Percentiles rank a stretch among this genome's conserved stretches.
Conservation (phyloP, 129 eudicot genomes). For the Mikania micrantha region DNA sequence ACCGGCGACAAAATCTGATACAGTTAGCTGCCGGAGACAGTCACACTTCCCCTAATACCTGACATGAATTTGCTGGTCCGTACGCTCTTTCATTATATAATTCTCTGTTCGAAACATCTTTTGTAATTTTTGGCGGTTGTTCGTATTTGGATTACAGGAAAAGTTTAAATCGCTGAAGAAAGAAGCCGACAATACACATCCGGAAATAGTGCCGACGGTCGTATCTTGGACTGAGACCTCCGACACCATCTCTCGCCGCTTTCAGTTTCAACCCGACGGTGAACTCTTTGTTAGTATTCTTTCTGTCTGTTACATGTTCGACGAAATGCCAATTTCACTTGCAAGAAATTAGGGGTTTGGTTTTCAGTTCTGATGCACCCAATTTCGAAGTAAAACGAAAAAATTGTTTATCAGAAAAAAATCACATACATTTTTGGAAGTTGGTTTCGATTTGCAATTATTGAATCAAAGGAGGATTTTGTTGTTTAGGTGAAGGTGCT, state of each 20-base stretch:
- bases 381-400: not conserved
- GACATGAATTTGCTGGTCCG: slow-evolving; percentile 24
- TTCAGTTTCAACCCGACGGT: slow-evolving; percentile 50
- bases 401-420: not conserved
- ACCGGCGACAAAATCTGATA: slow-evolving; percentile 26
- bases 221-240: slow-evolving; percentile 68
- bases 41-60: too few relatives aligned
- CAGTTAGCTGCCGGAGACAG: not conserved
- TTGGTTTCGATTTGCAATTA: not conserved
- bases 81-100: not conserved
- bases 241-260: slow-evolving; percentile 57
- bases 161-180: slow-evolving; percentile 38
- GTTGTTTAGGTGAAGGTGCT: slow-evolving; percentile 53
- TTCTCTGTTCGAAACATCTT: not conserved
- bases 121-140: not conserved
- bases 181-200: slow-evolving; percentile 24
- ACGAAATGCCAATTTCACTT: slow-evolving; percentile 12
- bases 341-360: not conserved
- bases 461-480: not conserved
- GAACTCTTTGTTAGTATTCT: slow-evolving; percentile 44
- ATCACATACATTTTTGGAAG: not conserved
- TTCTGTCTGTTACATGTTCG: slow-evolving; percentile 1
- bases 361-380: not conserved
- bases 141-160: slow-evolving; percentile 27
- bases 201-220: slow-evolving; percentile 26